phyloP scores from a whole-genome alignment of 2,329 filamentous ascomycete species.

The Lizonia empirigonia region DNA sequence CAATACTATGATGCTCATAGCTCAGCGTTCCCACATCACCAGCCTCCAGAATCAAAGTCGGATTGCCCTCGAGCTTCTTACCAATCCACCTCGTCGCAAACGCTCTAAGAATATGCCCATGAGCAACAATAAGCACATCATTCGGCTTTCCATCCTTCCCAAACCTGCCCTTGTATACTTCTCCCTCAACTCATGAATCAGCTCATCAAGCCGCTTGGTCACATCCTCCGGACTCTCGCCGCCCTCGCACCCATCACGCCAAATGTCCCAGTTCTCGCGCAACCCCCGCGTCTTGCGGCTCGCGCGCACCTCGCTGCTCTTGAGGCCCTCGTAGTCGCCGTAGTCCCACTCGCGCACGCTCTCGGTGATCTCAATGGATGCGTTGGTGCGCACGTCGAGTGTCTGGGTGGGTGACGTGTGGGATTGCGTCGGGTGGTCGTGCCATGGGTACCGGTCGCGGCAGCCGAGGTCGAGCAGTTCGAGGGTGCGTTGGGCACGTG shows the following conservation, averaged over 20 bases:
- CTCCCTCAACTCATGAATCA: slow-evolving; percentile 76
- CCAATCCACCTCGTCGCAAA: slow-evolving; percentile 87
- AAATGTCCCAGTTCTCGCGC: slow-evolving; percentile 77
- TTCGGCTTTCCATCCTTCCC: slow-evolving; percentile 52
- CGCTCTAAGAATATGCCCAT: slow-evolving; percentile 86
- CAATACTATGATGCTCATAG: slow-evolving; percentile 57
- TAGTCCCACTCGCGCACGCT: slow-evolving; percentile 67
- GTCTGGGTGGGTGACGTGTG: neutral
- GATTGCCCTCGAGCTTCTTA: slow-evolving; percentile 74
- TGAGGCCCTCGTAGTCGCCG: slow-evolving; percentile 66
- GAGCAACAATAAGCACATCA: slow-evolving; percentile 81
- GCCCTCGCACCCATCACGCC: slow-evolving; percentile 81
- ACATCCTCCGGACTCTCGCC: slow-evolving; percentile 81
- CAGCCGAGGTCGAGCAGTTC: slow-evolving; percentile 81
- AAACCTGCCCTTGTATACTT: slow-evolving; percentile 55
- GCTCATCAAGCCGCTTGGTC: slow-evolving; percentile 70
- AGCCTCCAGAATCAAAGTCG: slow-evolving; percentile 78
- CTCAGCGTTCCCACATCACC: slow-evolving; percentile 59
- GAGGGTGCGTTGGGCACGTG: slow-evolving; percentile 85
- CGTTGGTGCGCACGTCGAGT: slow-evolving; percentile 43
- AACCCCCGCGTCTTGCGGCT: slow-evolving; percentile 56
- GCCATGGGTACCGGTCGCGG: slow-evolving; percentile 73
- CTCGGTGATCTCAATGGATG: slow-evolving; percentile 57
- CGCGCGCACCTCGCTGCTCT: slow-evolving; percentile 57
- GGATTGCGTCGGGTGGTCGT: slow-evolving; percentile 24